Base-by-base conservation (phyloP, 169 alveolate genomes). In the Ichthyophthirius multifiliis region DNA sequence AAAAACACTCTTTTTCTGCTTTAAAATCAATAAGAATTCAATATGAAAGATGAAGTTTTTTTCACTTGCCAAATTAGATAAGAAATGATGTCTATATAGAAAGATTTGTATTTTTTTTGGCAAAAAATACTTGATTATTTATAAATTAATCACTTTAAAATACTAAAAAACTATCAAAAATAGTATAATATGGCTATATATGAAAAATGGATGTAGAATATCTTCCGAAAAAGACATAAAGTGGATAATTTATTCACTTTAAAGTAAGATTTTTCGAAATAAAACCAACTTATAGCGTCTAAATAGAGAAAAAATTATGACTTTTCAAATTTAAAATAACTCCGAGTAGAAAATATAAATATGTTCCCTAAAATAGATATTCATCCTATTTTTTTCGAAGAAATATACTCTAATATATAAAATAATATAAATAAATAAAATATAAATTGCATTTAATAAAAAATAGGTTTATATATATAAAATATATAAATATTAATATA, bases 371-470 rank as follows among this genome's bases (percentile, higher is more conserved):
- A n/a, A 31, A 76, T 76, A 1, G 84, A 83, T 31, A 67, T 76
- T 15, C 89, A 87, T 37, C 95, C 94, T 2, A 89, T 86, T 62
- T 79, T 90, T 48, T 87, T 92, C 30, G 93, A 92, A 78, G 94
- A 92, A 77, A 83, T 89, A 55, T 89, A 83, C 73, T 15, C 77
- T 44, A 88, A 85, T 27, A 55, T 34, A 55, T 16, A 20, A 5
- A 6, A n/a, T n/a, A n/a, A n/a, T n/a, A n/a, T n/a, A n/a, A n/a
- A n/a, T n/a, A n/a, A n/a, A n/a, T n/a, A n/a, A n/a, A n/a, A n/a
- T n/a, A n/a, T n/a, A n/a, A 37, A 82, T 63, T 43, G 47, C 64
- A 37, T 80, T 48, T 23, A 20, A 75, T 34, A 15, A 45, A 20
- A 32, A 73, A 16, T 32, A 65, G 34, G 32, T 16, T 13, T 34